Evolutionary conservation across 179 eudicot genomes (phyloP), one percentile per base, ranked within the genome.

Genomic region (Spergularia azorica): DNA sequence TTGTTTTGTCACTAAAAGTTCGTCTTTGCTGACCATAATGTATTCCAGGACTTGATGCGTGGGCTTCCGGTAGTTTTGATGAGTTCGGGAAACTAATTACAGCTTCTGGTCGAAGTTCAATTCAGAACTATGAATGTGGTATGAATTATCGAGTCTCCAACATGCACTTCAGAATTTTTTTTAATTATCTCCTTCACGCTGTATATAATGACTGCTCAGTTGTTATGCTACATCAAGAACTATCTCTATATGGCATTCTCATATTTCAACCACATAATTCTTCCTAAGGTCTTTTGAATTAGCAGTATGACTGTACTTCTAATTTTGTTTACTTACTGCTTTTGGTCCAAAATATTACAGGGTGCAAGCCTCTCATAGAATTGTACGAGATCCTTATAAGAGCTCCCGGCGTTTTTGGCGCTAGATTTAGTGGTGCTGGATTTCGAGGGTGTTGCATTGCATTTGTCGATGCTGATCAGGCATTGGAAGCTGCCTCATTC

Each of bases 361-460:
- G 97, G 38, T 94, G 98, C 59, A 90, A 89, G 72, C 96, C 98
- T 71, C 86, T 94, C 54, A 94, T 89, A 73, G 94, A 92, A 76
- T 85, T 96, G 7, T 90, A 90, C 13, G 91, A 96, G 88, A 83
- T 92, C 52, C 94, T 96, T 76, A 12, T 88, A 57, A 88, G 77
- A 80, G 94, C 96, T 74, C 99, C 95, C 1, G 98, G 97, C 2
- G 90, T 96, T 1, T 85, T 75, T 32, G 99, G 99, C 66, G 94
- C 97, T 16, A 87, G 99, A 72, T 96, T 96, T 75, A 96, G 99
- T 70, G 98, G 99, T 20, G 99, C 99, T 62, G 98, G 99, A 38
- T 96, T 96, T 78, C 86, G 99, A 71, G 98, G 99, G 0, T 96
- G 99, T 78, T 94, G 98, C 81, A 83, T 94, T 73, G 98, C 98